Evolutionary conservation across 129 eudicot species (phyloP), one percentile per base, ranked within the genome.

Genomic region (Sambucus nigra): DNA sequence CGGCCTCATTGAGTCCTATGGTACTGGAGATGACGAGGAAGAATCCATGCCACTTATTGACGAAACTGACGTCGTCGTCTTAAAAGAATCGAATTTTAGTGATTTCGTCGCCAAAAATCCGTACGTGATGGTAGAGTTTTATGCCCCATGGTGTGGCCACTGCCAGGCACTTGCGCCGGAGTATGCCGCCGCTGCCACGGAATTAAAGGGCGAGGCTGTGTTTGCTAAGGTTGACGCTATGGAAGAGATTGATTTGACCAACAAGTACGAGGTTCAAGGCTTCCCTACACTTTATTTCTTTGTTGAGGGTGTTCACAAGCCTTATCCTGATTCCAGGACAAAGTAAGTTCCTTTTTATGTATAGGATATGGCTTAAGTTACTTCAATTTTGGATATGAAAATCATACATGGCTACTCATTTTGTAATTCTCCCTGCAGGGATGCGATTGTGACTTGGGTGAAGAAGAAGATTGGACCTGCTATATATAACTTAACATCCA

Each of bases 61-160:
- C 60, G 94, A 83, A 73, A 77, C 71, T 46, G 79, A 88, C 47
- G 94, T 88, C 45, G 87, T 65, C 47, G 81, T 75, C 18, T 49
- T 83, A 57, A 78, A 56, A 65, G 76, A 59, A 20, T 59, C 80
- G 24, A 83, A 80, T 53, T 83, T 83, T 52, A 71, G 59, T 38
- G 91, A 83, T 0, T 72, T 75, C 28, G 15, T 88, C 2, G 76
- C 33, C 67, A 69, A 55, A 16, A 80, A 77, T 65, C 61, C 44
- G 82, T 76, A 60, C 47, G 94, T 71, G 57, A 74, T 88, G 96
- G 96, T 83, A 73, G 81, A 80, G 73, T 88, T 83, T 64, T 88
- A 83, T 64, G 91, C 87, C 42, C 85, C 96, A 20, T 88, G 94
- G 91, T 83, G 96, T 61, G 94, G 82, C 11, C 83, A 88, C 56